Percentiles rank a stretch among this genome's conserved stretches.
phyloP scores from a whole-genome alignment of 192 early-diverging fungal genomes.

The Tieghemiomyces parasiticus region DNA sequence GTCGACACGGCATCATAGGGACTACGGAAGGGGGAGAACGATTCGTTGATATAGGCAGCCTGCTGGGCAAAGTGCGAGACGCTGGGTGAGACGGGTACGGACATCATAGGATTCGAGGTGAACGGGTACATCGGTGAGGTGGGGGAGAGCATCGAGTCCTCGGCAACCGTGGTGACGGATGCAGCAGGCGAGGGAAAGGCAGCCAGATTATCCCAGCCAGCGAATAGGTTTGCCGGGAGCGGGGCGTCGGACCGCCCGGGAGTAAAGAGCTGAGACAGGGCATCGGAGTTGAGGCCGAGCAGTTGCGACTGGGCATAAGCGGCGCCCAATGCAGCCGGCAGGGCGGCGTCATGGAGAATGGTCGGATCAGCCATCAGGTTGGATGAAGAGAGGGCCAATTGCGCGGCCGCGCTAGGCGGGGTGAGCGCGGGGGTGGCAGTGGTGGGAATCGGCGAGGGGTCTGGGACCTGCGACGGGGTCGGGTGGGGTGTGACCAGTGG shows the following conservation, averaged over 20 bases:
- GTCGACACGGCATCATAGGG: neutral
- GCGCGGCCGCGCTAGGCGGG: no score
- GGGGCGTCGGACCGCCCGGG: neutral
- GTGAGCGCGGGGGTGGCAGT: neutral
- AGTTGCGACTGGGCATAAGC: neutral
- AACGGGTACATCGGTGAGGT: conserved; percentile 10
- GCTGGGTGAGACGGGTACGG: conserved; percentile 6
- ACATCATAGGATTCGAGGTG: conserved; percentile 7
- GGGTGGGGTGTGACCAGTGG: no score
- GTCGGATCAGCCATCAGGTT: neutral
- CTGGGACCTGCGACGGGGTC: neutral
- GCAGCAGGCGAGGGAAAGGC: neutral
- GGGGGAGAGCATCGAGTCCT: no score
- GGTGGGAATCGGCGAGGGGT: neutral
- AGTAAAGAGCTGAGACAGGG: neutral
- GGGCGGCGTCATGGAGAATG: neutral
- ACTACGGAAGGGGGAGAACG: conserved; percentile 8
- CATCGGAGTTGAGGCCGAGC: neutral
- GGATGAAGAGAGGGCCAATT: no score
- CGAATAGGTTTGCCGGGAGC: neutral
- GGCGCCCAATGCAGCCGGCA: neutral
- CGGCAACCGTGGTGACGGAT: no score
- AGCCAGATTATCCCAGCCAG: neutral
- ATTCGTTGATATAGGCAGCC: conserved; percentile 10
- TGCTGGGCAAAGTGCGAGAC: conserved; percentile 10